phyloP scores from a whole-genome alignment of 345 rosid genomes.

The Mercurialis annua region DNA sequence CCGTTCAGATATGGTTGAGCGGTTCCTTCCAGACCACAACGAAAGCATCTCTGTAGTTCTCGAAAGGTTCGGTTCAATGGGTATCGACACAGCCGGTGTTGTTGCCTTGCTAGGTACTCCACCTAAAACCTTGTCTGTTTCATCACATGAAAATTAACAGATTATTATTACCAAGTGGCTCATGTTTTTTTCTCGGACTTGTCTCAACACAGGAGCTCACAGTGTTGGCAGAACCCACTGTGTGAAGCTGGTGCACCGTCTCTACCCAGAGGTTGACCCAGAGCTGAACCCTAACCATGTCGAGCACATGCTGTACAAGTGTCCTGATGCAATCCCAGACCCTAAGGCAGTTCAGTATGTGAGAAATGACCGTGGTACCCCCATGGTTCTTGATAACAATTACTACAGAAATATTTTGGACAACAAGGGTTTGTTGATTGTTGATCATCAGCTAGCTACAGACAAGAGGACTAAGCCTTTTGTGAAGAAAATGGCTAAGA shows the following conservation, averaged over 20 bases:
- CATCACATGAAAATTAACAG: background rate
- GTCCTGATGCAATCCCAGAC: constrained; percentile 94
- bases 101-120: constrained; percentile 63
- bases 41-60: constrained; percentile 84
- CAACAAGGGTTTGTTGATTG: constrained; percentile 81
- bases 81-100: constrained; percentile 75
- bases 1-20: constrained; percentile 73
- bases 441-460: constrained; percentile 85
- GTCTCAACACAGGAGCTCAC: constrained; percentile 91
- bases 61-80: constrained; percentile 72
- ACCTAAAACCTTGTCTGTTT: background rate
- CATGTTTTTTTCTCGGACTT: constrained; percentile 2
- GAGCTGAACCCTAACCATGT: constrained; percentile 77
- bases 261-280: constrained; percentile 87
- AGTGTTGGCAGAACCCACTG: constrained; percentile 97
- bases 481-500: constrained; percentile 96
- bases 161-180: background rate
- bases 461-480: constrained; percentile 83
- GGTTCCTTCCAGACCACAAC: constrained; percentile 87
- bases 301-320: constrained; percentile 85
- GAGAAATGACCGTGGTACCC: constrained; percentile 93
- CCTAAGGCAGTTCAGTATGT: constrained; percentile 94
- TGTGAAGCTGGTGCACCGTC: constrained; percentile 81
- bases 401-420: constrained; percentile 92
- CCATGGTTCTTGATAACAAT: constrained; percentile 90